Base-by-base conservation (phyloP, 2,329 filamentous ascomycete species). In the Beauveria bassiana region DNA sequence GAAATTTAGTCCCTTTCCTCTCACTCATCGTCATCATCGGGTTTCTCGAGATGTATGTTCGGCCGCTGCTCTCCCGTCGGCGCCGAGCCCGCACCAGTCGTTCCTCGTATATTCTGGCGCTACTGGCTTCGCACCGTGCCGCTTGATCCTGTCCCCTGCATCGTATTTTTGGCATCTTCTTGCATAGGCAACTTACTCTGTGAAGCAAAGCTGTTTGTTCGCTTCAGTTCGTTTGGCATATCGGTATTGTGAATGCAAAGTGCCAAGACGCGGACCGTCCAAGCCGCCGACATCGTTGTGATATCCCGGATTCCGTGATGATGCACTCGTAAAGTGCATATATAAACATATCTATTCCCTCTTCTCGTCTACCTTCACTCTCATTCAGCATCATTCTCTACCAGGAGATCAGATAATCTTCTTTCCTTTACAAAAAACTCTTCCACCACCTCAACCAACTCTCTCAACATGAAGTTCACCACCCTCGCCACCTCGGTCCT, bases 401-500 rank as follows among this genome's bases (percentile, higher is more conserved):
- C 31, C 24, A 59, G 6, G 38, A 50, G 10, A 34, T 9, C 10
- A 34, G 10, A 59, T 31, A 18, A 9, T 26, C 34, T 22, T 31
- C 7, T 50, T 24, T 34, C 38, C 5, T 31, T 22, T 12, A 4
- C 1, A 12, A 60, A n/a, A 28, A 53, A 10, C 16, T 45, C 34
- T 28, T 26, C 34, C 60, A 52, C n/a, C 18, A n/a, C 22, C 18
- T 31, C 49, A 53, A 40, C 26, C 38, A 34, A n/a, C 26, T 60
- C 58, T 26, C 22, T 49, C 54, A 54, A 42, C 51, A 62, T 62
- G 60, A 62, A 62, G 54, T 38, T 58, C 47, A 52, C 60, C 28
- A 61, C 51, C 12, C n/a, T 55, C 47, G 60, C 60, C 42, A 28
- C 47, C 49, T 46, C 54, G 16, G 40, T 42, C 47, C 46, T 62